Evolutionary conservation across 2,329 filamentous ascomycete genomes (phyloP).

Genomic region (Coniochaeta sp.): DNA sequence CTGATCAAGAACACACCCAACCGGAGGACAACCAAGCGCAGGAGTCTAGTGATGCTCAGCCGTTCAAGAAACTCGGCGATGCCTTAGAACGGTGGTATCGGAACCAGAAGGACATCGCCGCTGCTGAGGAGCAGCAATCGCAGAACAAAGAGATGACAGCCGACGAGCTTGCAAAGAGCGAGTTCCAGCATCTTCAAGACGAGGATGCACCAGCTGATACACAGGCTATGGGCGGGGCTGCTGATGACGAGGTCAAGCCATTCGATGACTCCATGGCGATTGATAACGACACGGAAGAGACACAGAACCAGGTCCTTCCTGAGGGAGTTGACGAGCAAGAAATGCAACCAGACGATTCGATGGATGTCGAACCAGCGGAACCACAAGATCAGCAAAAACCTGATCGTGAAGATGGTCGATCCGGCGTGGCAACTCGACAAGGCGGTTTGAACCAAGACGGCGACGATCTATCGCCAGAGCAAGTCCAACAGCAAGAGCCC

Average conservation of each 20-base stretch:
- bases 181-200: conserved; percentile 89
- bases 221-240: conserved; percentile 84
- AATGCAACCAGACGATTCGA: conserved; percentile 21
- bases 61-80: conserved; percentile 92
- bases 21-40: conserved; percentile 35
- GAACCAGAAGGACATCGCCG: conserved; percentile 72
- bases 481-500: conserved; percentile 33
- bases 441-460: conserved; percentile 49
- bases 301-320: conserved; percentile 39
- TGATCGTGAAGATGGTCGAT: conserved; percentile 45
- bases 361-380: conserved; percentile 31
- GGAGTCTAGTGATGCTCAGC: conserved; percentile 44
- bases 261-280: conserved; percentile 87
- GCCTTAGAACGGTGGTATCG: conserved; percentile 89
- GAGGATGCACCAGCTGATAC: conserved; percentile 76
- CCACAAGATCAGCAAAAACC: conserved; percentile 32
- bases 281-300: conserved; percentile 57
- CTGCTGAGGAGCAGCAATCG: conserved; percentile 47
- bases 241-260: conserved; percentile 76
- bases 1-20: conserved; percentile 35
- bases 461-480: conserved; percentile 17
- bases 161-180: conserved; percentile 67
- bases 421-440: conserved; percentile 52
- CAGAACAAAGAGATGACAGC: conserved; percentile 43
- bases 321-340: conserved; percentile 35